Percentiles rank a stretch among this genome's conserved stretches.
Evolutionary conservation across 495 filamentous ascomycete species (phyloP).

Genomic region (Podospora didyma): DNA sequence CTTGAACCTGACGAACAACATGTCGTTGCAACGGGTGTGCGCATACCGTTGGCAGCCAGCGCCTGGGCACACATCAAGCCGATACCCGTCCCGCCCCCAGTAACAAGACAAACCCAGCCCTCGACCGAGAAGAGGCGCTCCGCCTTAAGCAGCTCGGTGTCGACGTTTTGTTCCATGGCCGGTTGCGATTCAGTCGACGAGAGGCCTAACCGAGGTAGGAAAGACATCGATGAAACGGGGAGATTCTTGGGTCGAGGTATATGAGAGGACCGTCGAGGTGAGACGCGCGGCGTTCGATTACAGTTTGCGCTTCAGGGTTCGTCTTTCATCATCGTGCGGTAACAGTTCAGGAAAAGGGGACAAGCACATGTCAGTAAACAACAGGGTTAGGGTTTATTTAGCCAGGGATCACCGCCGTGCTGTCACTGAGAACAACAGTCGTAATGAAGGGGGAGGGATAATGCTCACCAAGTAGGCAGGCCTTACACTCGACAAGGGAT

Average conservation of each 20-base stretch:
- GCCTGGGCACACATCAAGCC: conserved; percentile 61
- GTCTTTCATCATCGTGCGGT: neutral
- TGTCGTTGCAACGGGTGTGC: neutral
- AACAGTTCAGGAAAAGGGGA: neutral
- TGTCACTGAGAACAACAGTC: too few relatives aligned
- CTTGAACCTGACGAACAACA: neutral
- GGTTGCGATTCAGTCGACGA: too few relatives aligned
- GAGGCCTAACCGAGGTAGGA: too few relatives aligned
- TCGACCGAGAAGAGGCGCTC: conserved; percentile 49
- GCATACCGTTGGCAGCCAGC: conserved; percentile 50
- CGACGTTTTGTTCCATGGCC: conserved; percentile 20
- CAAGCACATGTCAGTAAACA: neutral
- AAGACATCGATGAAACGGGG: too few relatives aligned
- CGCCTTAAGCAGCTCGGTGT: conserved; percentile 30
- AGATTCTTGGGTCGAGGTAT: too few relatives aligned
- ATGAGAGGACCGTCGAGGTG: neutral
- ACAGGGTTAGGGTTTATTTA: neutral
- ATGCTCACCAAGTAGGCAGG: too few relatives aligned
- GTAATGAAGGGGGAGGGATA: too few relatives aligned
- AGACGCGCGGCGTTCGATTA: neutral
- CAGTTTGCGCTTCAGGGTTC: neutral
- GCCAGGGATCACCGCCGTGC: too few relatives aligned
- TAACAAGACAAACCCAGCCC: conserved; percentile 55
- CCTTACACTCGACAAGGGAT: too few relatives aligned
- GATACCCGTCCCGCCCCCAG: conserved; percentile 56